Evolutionary conservation across 2,329 filamentous ascomycete species (phyloP).

Genomic region (Fusarium ambrosium): DNA sequence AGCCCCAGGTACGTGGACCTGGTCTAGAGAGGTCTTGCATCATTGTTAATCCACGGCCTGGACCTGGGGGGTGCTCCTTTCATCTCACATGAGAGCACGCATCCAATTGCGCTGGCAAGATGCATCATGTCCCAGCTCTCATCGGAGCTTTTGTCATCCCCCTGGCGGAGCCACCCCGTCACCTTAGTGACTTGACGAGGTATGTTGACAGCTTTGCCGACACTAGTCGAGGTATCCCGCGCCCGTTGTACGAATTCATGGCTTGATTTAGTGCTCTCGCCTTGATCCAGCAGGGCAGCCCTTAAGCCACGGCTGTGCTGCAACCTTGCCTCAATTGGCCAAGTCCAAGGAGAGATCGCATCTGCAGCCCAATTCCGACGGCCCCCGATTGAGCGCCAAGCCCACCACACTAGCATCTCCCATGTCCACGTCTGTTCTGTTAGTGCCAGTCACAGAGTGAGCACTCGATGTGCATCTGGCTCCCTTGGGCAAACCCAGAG

Average conservation of each 20-base stretch:
- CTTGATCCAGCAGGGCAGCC: constrained; percentile 18
- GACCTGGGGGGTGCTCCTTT: background rate
- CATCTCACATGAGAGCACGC: constrained; percentile 1
- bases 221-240: constrained; percentile 22
- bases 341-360: constrained; percentile 26
- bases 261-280: constrained; percentile 31
- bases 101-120: background rate
- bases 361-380: constrained; percentile 16
- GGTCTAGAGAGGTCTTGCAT: constrained; percentile 5
- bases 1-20: constrained; percentile 31
- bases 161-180: constrained; percentile 18
- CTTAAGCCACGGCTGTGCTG: constrained; percentile 23
- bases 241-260: constrained; percentile 35
- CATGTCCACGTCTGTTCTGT: constrained; percentile 16
- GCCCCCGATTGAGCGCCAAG: constrained; percentile 23
- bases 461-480: constrained; percentile 18
- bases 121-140: constrained; percentile 10
- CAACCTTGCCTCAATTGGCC: constrained; percentile 30
- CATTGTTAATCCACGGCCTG: background rate
- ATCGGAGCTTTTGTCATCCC: constrained; percentile 28
- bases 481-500: constrained; percentile 31
- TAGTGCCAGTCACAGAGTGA: constrained; percentile 28
- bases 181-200: constrained; percentile 27
- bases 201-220: constrained; percentile 31
- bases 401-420: constrained; percentile 7